phyloP scores from a whole-genome alignment of 1,284 basidiomycete species.

The Cutaneotrichosporon cutaneum region DNA sequence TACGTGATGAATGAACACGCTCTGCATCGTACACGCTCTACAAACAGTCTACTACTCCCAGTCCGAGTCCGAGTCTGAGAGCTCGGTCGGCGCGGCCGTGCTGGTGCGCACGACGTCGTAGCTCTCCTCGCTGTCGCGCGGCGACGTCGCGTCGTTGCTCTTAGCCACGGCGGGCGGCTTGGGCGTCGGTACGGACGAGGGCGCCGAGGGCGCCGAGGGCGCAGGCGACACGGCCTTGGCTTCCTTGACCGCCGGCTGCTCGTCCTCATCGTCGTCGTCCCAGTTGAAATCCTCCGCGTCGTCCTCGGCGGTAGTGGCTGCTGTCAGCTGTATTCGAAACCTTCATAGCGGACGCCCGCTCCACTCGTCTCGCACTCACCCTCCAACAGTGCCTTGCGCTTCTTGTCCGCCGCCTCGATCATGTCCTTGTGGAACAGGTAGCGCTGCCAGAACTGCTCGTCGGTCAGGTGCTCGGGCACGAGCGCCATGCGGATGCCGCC shows the following conservation, averaged over 20 bases:
- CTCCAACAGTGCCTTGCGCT: slow-evolving; percentile 74
- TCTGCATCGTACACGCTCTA: neutral
- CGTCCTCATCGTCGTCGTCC: slow-evolving; percentile 47
- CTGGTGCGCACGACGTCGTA: slow-evolving; percentile 52
- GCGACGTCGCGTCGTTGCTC: slow-evolving; percentile 33
- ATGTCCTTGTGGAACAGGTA: slow-evolving; percentile 89
- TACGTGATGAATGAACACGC: neutral
- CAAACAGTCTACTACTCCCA: slow-evolving; percentile 24
- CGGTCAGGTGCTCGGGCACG: slow-evolving; percentile 68
- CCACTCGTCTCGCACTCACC: slow-evolving; percentile 57
- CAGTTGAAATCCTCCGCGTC: slow-evolving; percentile 50
- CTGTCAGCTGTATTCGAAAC: neutral
- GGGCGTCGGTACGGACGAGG: slow-evolving; percentile 9
- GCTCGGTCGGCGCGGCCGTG: slow-evolving; percentile 35
- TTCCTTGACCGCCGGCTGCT: slow-evolving; percentile 1
- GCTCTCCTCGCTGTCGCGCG: slow-evolving; percentile 54
- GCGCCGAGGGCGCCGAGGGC: slow-evolving; percentile 22
- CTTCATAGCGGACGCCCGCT: neutral
- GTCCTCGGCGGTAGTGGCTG: slow-evolving; percentile 21
- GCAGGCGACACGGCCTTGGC: slow-evolving; percentile 6
- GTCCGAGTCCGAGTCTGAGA: slow-evolving; percentile 54
- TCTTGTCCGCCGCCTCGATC: slow-evolving; percentile 77
- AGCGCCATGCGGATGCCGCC: slow-evolving; percentile 61
- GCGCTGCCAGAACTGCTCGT: slow-evolving; percentile 78
- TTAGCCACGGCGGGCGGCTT: slow-evolving; percentile 10